phyloP scores from a whole-genome alignment of 345 rosid species.

The Nephelium lappaceum region DNA sequence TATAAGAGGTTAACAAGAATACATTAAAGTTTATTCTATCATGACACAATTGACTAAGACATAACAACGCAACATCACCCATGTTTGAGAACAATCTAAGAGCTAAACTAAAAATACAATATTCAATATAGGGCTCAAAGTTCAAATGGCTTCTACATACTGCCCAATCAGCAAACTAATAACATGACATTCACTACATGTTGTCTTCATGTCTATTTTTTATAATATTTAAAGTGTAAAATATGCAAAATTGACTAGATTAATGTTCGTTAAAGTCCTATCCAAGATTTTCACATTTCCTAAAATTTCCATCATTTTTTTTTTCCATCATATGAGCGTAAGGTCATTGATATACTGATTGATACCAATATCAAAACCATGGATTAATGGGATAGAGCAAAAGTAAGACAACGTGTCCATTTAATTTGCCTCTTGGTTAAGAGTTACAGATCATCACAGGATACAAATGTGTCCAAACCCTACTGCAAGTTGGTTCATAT shows the following conservation, averaged over 20 bases:
- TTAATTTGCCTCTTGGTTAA: background rate
- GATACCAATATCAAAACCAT: background rate
- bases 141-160: background rate
- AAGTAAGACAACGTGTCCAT: background rate
- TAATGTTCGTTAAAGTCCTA: background rate
- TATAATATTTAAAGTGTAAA: background rate
- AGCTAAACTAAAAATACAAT: background rate
- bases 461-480: background rate
- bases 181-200: background rate
- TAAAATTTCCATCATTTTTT: background rate
- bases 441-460: background rate
- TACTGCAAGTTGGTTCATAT: background rate
- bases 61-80: background rate
- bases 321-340: background rate
- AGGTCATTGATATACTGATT: background rate
- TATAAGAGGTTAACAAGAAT: background rate
- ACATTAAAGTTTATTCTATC: background rate
- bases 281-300: background rate
- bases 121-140: background rate
- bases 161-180: background rate
- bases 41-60: background rate
- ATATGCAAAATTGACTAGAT: background rate
- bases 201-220: background rate
- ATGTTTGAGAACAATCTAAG: slow-evolving; percentile 6
- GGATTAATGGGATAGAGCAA: background rate